A percentile compares a stretch with the other conserved stretches of the same genome.
Conservation (phyloP, 495 filamentous ascomycete species). For the Podospora conica region DNA sequence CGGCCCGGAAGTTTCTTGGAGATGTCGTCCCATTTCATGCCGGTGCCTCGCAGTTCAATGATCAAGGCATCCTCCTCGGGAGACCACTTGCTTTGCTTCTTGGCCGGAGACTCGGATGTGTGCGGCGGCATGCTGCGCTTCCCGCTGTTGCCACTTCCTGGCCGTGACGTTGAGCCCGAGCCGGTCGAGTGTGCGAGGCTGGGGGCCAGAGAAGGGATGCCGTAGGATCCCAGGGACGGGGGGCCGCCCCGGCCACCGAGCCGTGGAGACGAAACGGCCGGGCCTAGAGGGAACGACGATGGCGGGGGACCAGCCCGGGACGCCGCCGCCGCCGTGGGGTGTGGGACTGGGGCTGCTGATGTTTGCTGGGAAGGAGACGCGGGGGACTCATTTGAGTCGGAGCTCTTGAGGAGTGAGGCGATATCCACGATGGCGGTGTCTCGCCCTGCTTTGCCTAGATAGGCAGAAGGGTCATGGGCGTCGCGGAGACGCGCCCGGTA, state of each 20-base stretch:
- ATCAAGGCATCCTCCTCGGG: slow-evolving; percentile 84
- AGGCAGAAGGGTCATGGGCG: slow-evolving; percentile 20
- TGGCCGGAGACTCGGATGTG: slow-evolving; percentile 70
- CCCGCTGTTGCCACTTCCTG: slow-evolving; percentile 20
- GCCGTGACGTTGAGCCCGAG: slow-evolving; percentile 9
- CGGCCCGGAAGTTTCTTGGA: slow-evolving; percentile 81
- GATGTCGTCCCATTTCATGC: slow-evolving; percentile 99
- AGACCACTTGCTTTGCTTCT: slow-evolving; percentile 96
- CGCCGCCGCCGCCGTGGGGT: slow-evolving; percentile 32
- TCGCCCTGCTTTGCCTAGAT: slow-evolving; percentile 26
- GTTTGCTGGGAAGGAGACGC: slow-evolving; percentile 48
- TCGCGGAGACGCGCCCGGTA: slow-evolving; percentile 11
- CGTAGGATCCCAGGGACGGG: neutral
- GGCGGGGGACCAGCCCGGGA: slow-evolving; percentile 14
- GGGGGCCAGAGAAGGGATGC: slow-evolving; percentile 4
- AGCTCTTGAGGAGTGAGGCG: slow-evolving; percentile 69
- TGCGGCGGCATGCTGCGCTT: slow-evolving; percentile 47
- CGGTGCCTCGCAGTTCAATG: slow-evolving; percentile 77
- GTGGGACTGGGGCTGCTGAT: slow-evolving; percentile 45
- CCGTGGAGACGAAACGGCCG: slow-evolving; percentile 20
- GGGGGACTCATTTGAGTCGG: slow-evolving; percentile 75
- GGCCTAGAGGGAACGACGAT: slow-evolving; percentile 18
- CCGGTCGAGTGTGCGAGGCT: slow-evolving; percentile 7
- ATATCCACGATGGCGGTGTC: slow-evolving; percentile 80
- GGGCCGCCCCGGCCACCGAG: slow-evolving; percentile 8